Conservation (phyloP, 2,329 filamentous ascomycete genomes). For the Pyrenophora tritici-repentis region DNA sequence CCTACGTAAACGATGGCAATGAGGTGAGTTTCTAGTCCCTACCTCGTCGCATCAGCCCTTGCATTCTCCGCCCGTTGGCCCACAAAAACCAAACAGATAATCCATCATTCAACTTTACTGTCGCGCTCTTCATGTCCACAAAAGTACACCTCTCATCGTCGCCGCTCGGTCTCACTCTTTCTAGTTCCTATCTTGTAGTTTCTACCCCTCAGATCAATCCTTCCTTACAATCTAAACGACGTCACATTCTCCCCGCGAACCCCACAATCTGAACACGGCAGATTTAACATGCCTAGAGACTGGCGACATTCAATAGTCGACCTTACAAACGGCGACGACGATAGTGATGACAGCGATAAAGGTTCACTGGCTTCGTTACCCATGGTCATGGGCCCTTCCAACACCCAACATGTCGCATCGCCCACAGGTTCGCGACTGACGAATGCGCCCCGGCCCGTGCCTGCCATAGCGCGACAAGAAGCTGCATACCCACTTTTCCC, state of each 20-base stretch:
- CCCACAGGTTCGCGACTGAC: no score
- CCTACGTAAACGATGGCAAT: slow-evolving; percentile 16
- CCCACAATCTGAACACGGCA: not conserved
- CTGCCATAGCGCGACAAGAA: not conserved
- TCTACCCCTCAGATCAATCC: no score
- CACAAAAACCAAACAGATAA: no score
- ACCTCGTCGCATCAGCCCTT: no score
- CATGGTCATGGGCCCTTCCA: not conserved
- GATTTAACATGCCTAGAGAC: slow-evolving; percentile 27
- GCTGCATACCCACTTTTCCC: not conserved
- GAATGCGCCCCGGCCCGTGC: slow-evolving; percentile 6
- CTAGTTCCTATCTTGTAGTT: no score
- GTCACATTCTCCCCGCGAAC: not conserved
- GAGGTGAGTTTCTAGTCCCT: slow-evolving; percentile 21
- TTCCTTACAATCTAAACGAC: not conserved
- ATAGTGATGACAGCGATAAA: slow-evolving; percentile 14
- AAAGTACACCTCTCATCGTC: no score
- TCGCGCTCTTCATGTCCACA: no score
- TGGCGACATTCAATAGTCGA: slow-evolving; percentile 24
- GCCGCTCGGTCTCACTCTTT: no score
- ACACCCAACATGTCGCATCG: not conserved
- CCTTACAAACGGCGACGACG: slow-evolving; percentile 29
- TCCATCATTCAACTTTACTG: no score
- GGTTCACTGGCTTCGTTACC: not conserved
- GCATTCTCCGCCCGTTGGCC: no score